Evolutionary conservation across 2,329 filamentous ascomycete species (phyloP), one percentile per base, ranked within the genome.

Genomic region (Fusarium graminum): DNA sequence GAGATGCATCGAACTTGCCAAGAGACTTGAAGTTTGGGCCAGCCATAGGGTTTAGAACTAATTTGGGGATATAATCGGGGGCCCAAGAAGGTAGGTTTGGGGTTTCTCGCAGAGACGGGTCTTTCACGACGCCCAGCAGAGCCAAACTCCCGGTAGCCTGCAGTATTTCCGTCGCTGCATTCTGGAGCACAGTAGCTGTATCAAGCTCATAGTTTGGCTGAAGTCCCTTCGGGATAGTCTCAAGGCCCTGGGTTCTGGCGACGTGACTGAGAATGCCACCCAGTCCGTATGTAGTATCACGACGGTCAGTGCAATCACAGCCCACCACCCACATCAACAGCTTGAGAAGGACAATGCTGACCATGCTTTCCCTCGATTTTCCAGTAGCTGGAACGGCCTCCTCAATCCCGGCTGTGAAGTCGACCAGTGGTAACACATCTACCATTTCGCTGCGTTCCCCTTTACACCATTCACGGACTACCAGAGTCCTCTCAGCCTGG

Each of bases 391-490:
- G 19, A 7, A 13, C 9, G 3, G 25, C 41, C 8, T 50, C 34
- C 3, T n/a, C 17, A 4, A 50, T 30, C n/a, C 51, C 51, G 4
- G 51, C 51, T 8, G 51, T 54, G 19, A 54, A 50, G 9, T 54
- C 51, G 12, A 54, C 1, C 1, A 50, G 10, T 14, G 16, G 26
- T 0, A 54, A 17, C 7, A 22, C 42, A 6, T 32, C 17, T 2
- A 17, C 22, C 42, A 32, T 49, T 2, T 47, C 19, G 16, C 51
- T 54, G 2, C 8, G 25, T 3, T 28, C 8, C 0, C 51, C 51
- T 28, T 54, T 49, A 2, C 51, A 54, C 51, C 51, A 54, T 25
- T 54, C 51, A 0, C 51, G 51, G 17, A 54, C 32, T 3, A 54
- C 6, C 16, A 49, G 43, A 25, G 34, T 54, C 4, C 34, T 54